Evolutionary conservation across 805 yeast genomes (phyloP).

Genomic region (Yarrowia alimentaria): DNA sequence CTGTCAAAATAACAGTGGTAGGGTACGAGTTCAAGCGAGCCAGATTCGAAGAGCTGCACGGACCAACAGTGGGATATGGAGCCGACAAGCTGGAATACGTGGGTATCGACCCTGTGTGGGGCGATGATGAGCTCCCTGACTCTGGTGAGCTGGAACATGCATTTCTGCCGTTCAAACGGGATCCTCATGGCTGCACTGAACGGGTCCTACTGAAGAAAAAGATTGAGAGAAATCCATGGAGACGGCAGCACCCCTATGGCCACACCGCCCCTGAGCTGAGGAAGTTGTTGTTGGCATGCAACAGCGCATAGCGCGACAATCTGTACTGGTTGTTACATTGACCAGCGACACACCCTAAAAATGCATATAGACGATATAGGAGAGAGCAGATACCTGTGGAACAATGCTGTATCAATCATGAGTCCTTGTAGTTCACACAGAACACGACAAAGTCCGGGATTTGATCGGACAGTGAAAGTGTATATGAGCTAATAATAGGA

Average conservation of each 20-base stretch:
- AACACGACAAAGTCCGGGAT: no score
- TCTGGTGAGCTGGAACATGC: conserved; percentile 10
- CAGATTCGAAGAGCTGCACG: conserved; percentile 47
- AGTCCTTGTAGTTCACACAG: neutral
- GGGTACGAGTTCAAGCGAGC: conserved; percentile 73
- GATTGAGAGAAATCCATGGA: conserved; percentile 9
- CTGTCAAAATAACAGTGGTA: conserved; percentile 53
- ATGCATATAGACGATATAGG: conserved; percentile 5
- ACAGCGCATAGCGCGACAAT: neutral
- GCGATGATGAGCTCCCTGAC: conserved; percentile 3
- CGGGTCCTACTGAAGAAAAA: neutral
- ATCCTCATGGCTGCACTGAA: conserved; percentile 22
- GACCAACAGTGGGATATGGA: conserved; percentile 7
- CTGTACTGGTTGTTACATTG: neutral
- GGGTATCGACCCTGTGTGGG: conserved; percentile 23
- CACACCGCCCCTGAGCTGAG: conserved; percentile 14
- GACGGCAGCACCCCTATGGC: conserved; percentile 14
- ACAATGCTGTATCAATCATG: no score
- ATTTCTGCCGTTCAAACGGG: conserved; percentile 10
- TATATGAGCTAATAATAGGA: no score
- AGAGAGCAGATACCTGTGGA: no score
- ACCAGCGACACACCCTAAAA: neutral
- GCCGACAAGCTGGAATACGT: conserved; percentile 15
- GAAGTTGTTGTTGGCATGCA: neutral
- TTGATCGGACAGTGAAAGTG: no score